Percentiles rank a stretch among this genome's conserved stretches.
Evolutionary conservation across 495 filamentous ascomycete species (phyloP).

Genomic region (Pseudoneurospora amorphoporcata): DNA sequence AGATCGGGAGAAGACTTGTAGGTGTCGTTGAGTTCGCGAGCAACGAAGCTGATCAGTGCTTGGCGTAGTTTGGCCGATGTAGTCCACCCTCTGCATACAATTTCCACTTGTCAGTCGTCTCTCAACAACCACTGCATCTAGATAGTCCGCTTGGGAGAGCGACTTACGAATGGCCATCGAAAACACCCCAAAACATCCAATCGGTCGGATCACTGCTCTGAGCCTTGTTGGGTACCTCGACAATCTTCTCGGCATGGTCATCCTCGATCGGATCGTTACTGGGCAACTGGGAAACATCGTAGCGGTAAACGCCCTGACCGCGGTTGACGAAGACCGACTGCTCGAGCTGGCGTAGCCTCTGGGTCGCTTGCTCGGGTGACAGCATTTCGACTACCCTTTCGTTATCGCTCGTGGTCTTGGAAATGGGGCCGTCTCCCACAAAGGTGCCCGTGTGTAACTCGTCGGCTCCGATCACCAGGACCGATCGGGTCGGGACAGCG

Average conservation of each 20-base stretch:
- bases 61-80: constrained; percentile 95
- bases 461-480: constrained; percentile 72
- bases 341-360: constrained; percentile 79
- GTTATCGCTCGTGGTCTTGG: constrained; percentile 70
- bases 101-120: constrained; percentile 12
- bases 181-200: constrained; percentile 99
- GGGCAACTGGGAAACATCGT: constrained; percentile 89
- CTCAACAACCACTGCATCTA: background rate
- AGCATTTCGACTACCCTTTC: constrained; percentile 86
- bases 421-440: constrained; percentile 70
- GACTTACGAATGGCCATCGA: constrained; percentile 86
- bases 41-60: constrained; percentile 81
- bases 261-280: constrained; percentile 98
- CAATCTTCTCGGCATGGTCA: constrained; percentile 94
- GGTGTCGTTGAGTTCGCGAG: constrained; percentile 84
- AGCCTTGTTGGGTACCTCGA: constrained; percentile 57
- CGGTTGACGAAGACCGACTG: constrained; percentile 85
- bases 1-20: constrained; percentile 65
- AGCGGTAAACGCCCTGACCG: constrained; percentile 83
- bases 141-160: background rate
- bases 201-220: constrained; percentile 54
- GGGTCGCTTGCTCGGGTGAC: constrained; percentile 86
- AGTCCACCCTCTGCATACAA: constrained; percentile 71
- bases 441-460: constrained; percentile 74
- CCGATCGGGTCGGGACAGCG: constrained; percentile 30